phyloP scores from a whole-genome alignment of 352 stramenopile genomes.

The Plasmopara viticola region DNA sequence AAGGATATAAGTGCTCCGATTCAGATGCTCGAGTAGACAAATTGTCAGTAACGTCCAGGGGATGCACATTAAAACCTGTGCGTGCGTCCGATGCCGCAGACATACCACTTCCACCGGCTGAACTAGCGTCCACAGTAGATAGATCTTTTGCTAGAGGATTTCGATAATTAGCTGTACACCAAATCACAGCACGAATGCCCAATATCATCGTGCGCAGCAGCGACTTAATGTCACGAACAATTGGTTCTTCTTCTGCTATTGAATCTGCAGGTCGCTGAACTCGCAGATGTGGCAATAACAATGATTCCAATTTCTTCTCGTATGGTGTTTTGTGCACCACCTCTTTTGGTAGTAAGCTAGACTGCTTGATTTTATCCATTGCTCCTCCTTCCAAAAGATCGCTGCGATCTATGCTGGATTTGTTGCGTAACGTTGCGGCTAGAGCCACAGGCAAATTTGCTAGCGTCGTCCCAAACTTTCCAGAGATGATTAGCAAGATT shows the following conservation, averaged over 20 bases:
- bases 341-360: constrained; percentile 60
- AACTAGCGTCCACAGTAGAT: constrained; percentile 64
- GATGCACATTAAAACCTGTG: constrained; percentile 12
- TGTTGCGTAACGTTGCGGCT: constrained; percentile 42
- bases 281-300: constrained; percentile 55
- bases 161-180: constrained; percentile 93
- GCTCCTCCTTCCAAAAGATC: constrained; percentile 78
- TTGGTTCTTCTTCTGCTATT: constrained; percentile 69
- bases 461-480: constrained; percentile 91
- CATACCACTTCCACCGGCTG: constrained; percentile 26
- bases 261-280: constrained; percentile 44
- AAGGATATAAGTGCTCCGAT: constrained; percentile 56
- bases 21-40: constrained; percentile 16
- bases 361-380: constrained; percentile 87
- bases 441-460: constrained; percentile 64
- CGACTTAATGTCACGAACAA: constrained; percentile 87
- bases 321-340: constrained; percentile 43
- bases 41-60: constrained; percentile 15
- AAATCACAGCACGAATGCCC: constrained; percentile 97
- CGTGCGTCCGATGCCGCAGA: constrained; percentile 14
- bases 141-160: constrained; percentile 83
- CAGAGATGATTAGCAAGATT: constrained; percentile 90
- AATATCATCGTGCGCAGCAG: constrained; percentile 95
- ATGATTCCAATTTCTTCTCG: constrained; percentile 65
- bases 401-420: constrained; percentile 31